Base-by-base conservation (phyloP, 164 flowering plant species). In the Amborella trichopoda region DNA sequence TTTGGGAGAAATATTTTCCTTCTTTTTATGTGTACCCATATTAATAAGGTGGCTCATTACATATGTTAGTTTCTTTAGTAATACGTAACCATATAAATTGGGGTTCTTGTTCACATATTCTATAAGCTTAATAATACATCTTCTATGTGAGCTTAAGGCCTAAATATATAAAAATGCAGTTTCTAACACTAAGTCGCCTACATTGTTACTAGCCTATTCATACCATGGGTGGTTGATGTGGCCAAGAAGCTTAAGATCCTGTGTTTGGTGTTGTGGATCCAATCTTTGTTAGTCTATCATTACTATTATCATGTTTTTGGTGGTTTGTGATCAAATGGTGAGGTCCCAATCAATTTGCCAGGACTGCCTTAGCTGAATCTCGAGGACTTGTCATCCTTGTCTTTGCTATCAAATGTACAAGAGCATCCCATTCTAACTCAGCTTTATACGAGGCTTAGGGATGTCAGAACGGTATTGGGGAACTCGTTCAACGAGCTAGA, bases 141-240 rank as follows among this genome's bases (percentile, higher is more conserved):
- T n/a, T n/a, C n/a, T n/a, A n/a, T n/a, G n/a, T n/a, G n/a, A n/a
- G n/a, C n/a, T n/a, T n/a, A n/a, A n/a, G n/a, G n/a, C n/a, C n/a
- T n/a, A n/a, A n/a, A n/a, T n/a, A n/a, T n/a, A n/a, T n/a, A n/a
- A n/a, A n/a, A n/a, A n/a, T n/a, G n/a, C n/a, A n/a, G n/a, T n/a
- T n/a, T n/a, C n/a, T n/a, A n/a, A n/a, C 37, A 30, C 26, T 59
- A 64, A 0, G 23, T 71, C 25, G 49, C 66, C 0, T 68, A 75
- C 52, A 0, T 79, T 5, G 59, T 70, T 12, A 75, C 72, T 62
- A 59, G 70, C 0, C 10, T 59, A 3, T 27, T 69, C 25, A 45
- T 77, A 2, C 66, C 80, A 2, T 77, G 83, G 87, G 80, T 44
- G 0, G 68, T 70, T 0, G 58, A 27, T 17, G 77, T 72, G 53